Base-by-base conservation (phyloP, 2,329 filamentous ascomycete species). In the Pyrenochaeta sp. region DNA sequence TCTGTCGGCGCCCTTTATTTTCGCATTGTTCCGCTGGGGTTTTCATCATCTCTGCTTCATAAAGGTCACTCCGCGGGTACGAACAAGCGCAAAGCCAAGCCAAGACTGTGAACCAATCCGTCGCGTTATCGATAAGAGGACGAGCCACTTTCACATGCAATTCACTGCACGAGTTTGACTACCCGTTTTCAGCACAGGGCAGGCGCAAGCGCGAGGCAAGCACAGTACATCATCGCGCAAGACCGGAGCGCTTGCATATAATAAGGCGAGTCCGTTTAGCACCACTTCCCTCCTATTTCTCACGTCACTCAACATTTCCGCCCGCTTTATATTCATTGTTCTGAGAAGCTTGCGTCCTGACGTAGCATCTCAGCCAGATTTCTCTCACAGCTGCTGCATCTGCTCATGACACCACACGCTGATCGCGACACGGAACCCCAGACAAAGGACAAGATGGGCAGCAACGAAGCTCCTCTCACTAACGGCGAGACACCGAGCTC, bases 401-500 rank as follows among this genome's bases (percentile, higher is more conserved):
- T 41, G 35, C 36, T 51, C 22, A 63, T 63, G 59, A 51, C 59
- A 53, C 68, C 68, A 34, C 68, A 71, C 65, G 67, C 67, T 35
- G 51, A 63, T 11, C 52, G 62, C 48, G 57, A 61, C 29, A 34
- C 30, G 10, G 20, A 39, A 6, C 24, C 41, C 10, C 22, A 43
- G 8, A 56, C 48, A 41, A 66, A 64, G 60, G 60, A 60, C 60
- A 58, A 64, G 27, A 67, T 67, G 62, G 65, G 49, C 60, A 58
- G 62, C 54, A 40, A 55, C 14, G 44, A 49, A 23, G 50, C 58
- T 22, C 58, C 69, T 20, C 38, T 71, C 44, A 71, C 68, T 43
- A 74, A 74, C 53, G 71, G 71, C 58, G 71, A 73, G 51, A 68
- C 67, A 58, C 61, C 66, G 26, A 60, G 60, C 28, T 74, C 68